phyloP scores from a whole-genome alignment of 495 filamentous ascomycete genomes.

The Friedmanniomyces simplex region DNA sequence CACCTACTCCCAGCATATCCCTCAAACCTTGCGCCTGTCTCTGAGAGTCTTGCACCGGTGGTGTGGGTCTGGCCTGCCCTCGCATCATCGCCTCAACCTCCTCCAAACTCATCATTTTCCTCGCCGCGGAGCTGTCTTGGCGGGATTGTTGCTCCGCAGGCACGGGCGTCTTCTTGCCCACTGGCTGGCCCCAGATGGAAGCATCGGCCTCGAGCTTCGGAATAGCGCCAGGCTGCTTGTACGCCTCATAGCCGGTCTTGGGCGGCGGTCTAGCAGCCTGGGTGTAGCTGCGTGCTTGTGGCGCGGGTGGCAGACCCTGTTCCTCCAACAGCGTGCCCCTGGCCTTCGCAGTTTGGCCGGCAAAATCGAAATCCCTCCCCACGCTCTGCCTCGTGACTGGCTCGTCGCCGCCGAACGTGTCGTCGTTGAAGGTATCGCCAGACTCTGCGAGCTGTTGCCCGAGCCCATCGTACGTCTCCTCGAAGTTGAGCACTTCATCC shows the following conservation, averaged over 20 bases:
- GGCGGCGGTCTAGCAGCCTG: slow-evolving; percentile 39
- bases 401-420: slow-evolving; percentile 71
- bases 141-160: slow-evolving; percentile 20
- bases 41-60: slow-evolving; percentile 4
- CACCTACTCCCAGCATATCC: slow-evolving; percentile 22
- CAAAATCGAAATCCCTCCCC: slow-evolving; percentile 96
- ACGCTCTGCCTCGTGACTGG: slow-evolving; percentile 39
- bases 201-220: slow-evolving; percentile 84
- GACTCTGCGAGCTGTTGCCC: slow-evolving; percentile 87
- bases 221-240: slow-evolving; percentile 62
- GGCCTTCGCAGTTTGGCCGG: slow-evolving; percentile 79
- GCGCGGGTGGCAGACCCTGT: slow-evolving; percentile 56
- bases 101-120: slow-evolving; percentile 90
- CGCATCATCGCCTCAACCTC: slow-evolving; percentile 94
- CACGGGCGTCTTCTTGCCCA: slow-evolving; percentile 40
- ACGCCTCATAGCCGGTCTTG: slow-evolving; percentile 83
- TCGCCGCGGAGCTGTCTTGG: slow-evolving; percentile 23
- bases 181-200: slow-evolving; percentile 75
- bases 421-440: slow-evolving; percentile 92
- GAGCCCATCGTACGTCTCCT: slow-evolving; percentile 95
- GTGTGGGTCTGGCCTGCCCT: slow-evolving; percentile 44
- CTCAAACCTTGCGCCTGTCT: slow-evolving; percentile 17
- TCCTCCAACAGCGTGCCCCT: slow-evolving; percentile 79
- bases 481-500: slow-evolving; percentile 82
- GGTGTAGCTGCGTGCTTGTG: slow-evolving; percentile 35